Evolutionary conservation across 805 yeast genomes (phyloP).

Genomic region (Martiniozyma abietophila): DNA sequence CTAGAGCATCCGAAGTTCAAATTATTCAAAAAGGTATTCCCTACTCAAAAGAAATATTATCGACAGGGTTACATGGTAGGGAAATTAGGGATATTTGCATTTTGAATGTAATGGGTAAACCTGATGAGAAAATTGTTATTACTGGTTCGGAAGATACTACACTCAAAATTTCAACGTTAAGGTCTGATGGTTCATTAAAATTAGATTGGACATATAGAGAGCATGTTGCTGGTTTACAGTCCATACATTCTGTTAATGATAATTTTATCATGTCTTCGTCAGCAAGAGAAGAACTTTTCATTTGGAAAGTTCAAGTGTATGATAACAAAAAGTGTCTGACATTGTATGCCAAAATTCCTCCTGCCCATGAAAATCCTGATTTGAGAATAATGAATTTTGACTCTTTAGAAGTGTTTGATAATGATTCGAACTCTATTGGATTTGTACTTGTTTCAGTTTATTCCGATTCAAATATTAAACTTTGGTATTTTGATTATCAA

Average conservation of each 20-base stretch:
- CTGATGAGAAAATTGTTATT: slow-evolving; percentile 36
- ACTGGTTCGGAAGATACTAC: slow-evolving; percentile 90
- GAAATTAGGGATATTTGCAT: slow-evolving; percentile 73
- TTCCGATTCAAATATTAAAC: slow-evolving; percentile 70
- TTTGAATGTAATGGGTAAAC: slow-evolving; percentile 22
- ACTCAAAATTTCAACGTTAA: slow-evolving; percentile 43
- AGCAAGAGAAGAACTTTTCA: slow-evolving; percentile 79
- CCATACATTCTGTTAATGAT: slow-evolving; percentile 50
- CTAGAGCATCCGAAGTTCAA: slow-evolving; percentile 44
- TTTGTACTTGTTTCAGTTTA: slow-evolving; percentile 61
- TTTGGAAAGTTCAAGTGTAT: slow-evolving; percentile 51
- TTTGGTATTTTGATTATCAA: slow-evolving; percentile 44
- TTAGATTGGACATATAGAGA: slow-evolving; percentile 57
- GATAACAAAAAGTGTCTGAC: slow-evolving; percentile 29
- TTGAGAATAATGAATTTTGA: slow-evolving; percentile 85
- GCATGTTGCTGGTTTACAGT: slow-evolving; percentile 87
- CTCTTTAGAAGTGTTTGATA: slow-evolving; percentile 28
- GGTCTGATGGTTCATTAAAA: slow-evolving; percentile 33
- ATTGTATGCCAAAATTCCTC: slow-evolving; percentile 44
- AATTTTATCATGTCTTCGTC: slow-evolving; percentile 47
- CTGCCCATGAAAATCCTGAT: slow-evolving; percentile 58
- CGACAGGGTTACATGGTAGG: slow-evolving; percentile 79
- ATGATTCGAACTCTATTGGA: slow-evolving; percentile 26
- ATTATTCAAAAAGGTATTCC: slow-evolving; percentile 27
- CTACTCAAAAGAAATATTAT: slow-evolving; percentile 25